These are phyloP conservation scores for Trichosporon asahii DNA, from an alignment of 1,284 basidiomycete genomes.

Conservation along the genomic window DNA sequence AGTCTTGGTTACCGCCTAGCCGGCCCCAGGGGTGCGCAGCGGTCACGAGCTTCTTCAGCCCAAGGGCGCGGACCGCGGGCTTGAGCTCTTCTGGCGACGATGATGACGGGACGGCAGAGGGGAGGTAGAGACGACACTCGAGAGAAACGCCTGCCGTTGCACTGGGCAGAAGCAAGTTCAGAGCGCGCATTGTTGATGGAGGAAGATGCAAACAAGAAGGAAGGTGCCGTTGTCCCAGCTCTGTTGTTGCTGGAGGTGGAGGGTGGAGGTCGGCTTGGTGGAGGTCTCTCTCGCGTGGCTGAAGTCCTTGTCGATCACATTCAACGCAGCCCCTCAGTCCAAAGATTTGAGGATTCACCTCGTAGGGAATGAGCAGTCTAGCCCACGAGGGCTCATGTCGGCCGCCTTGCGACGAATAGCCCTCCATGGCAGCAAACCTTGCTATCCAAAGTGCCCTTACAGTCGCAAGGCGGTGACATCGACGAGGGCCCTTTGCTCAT, in stretches of 20 bases:
- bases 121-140: conserved; percentile 41
- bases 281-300: not conserved
- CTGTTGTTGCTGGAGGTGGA: not conserved
- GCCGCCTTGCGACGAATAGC: not conserved
- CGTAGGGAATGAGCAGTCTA: too few species aligned
- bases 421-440: not conserved
- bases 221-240: not conserved
- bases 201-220: not conserved
- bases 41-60: conserved; percentile 31
- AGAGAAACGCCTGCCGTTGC: conserved; percentile 26
- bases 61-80: conserved; percentile 5
- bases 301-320: not conserved
- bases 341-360: too few species aligned
- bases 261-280: not conserved
- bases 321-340: too few species aligned
- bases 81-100: not conserved
- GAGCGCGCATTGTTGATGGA: not conserved
- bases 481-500: not conserved
- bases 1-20: conserved; percentile 44
- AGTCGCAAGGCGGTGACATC: not conserved
- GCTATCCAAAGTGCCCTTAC: too few species aligned
- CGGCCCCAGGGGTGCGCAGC: conserved; percentile 45
- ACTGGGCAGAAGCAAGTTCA: conserved; percentile 39
- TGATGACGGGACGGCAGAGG: conserved; percentile 4
- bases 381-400: not conserved